Percentiles rank a stretch among this genome's conserved stretches.
Evolutionary conservation across 1,284 basidiomycete species (phyloP).

Genomic region (Cutaneotrichosporon cyanovorans): DNA sequence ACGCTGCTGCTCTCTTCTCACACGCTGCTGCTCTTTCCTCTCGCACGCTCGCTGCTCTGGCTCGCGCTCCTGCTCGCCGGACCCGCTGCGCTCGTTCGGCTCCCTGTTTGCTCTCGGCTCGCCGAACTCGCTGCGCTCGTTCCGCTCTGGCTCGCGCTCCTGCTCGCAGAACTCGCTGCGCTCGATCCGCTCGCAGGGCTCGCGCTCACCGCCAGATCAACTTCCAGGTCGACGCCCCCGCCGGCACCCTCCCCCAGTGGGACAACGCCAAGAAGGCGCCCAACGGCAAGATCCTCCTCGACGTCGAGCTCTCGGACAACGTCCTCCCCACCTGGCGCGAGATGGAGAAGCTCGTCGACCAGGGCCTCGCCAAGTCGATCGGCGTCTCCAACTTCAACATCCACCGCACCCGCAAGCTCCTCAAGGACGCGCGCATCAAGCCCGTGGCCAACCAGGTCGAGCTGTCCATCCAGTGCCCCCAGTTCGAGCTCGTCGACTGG

Average conservation of each 20-base stretch:
- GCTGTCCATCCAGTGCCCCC: constrained; percentile 71
- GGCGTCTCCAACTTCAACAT: constrained; percentile 65
- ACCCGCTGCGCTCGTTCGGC: background rate
- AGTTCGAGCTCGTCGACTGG: constrained; percentile 68
- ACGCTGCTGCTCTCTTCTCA: too few species aligned
- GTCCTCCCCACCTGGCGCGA: constrained; percentile 60
- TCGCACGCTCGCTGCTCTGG: too few species aligned
- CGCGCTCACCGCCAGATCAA: constrained; percentile 28
- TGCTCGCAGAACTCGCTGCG: background rate
- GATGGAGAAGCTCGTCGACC: constrained; percentile 52
- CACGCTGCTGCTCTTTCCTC: too few species aligned
- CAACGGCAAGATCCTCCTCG: constrained; percentile 50
- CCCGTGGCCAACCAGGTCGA: constrained; percentile 70
- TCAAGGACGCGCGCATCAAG: constrained; percentile 51
- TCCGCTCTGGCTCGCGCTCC: too few species aligned
- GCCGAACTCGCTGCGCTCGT: too few species aligned
- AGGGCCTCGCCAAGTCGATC: constrained; percentile 55
- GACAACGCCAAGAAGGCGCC: constrained; percentile 35
- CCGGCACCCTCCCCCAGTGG: constrained; percentile 26
- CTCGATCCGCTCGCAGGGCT: background rate
- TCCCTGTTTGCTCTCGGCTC: background rate
- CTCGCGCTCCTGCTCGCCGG: background rate
- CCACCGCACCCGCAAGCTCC: constrained; percentile 61
- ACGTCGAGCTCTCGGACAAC: constrained; percentile 60
- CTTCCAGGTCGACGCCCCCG: constrained; percentile 38